Evolutionary conservation across 1,284 basidiomycete species (phyloP).

Genomic region (Phaffia rhodozyma): DNA sequence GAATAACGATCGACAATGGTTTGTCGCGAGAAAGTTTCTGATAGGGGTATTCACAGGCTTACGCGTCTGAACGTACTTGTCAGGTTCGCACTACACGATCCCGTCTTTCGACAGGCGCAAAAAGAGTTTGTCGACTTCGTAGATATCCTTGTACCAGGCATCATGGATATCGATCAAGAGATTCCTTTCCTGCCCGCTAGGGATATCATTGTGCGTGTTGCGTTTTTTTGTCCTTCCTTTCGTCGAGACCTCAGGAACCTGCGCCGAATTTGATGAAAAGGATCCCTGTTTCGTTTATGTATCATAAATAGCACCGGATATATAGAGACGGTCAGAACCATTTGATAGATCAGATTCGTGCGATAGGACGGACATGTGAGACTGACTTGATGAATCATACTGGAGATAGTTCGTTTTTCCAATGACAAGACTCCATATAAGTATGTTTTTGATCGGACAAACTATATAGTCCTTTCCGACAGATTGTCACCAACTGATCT

Average conservation of each 20-base stretch:
- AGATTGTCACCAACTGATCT: neutral
- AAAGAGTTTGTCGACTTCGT: constrained; percentile 75
- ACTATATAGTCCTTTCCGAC: neutral
- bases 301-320: constrained; percentile 32
- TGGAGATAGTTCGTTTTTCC: constrained; percentile 55
- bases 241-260: neutral
- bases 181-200: constrained; percentile 73
- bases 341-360: too few species aligned
- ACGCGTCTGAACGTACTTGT: neutral
- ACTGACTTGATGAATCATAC: constrained; percentile 32
- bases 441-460: constrained; percentile 52
- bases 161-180: constrained; percentile 61
- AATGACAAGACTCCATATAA: constrained; percentile 93
- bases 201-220: constrained; percentile 57
- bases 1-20: constrained; percentile 81
- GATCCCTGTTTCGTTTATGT: too few species aligned
- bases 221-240: neutral
- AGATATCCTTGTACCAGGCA: constrained; percentile 49
- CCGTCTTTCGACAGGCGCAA: constrained; percentile 9
- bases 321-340: constrained; percentile 30
- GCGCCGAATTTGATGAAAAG: too few species aligned
- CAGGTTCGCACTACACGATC: neutral
- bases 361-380: too few species aligned
- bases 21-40: constrained; percentile 21
- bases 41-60: too few species aligned